Evolutionary conservation across 2,329 filamentous ascomycete genomes (phyloP).

Genomic region (Penicillium palitans): DNA sequence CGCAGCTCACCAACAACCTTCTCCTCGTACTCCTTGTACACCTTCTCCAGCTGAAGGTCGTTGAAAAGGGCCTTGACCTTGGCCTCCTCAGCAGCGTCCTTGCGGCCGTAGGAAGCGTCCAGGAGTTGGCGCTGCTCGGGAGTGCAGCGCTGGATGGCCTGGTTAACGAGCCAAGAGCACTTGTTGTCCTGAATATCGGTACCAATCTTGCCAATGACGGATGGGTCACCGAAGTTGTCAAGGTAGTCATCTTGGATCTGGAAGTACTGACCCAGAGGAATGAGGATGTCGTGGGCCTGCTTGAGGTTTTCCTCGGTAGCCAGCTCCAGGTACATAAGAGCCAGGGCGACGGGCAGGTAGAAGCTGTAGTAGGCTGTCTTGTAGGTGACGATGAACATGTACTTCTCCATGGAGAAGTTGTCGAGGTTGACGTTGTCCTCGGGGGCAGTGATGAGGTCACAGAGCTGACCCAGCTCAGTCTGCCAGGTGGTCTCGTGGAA

Average conservation of each 20-base stretch:
- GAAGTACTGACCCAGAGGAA: slow-evolving; percentile 98
- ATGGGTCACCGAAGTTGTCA: slow-evolving; percentile 92
- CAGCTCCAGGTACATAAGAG: slow-evolving; percentile 79
- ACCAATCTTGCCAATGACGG: slow-evolving; percentile 95
- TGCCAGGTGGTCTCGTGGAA: slow-evolving; percentile 95
- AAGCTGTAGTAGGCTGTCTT: slow-evolving; percentile 99
- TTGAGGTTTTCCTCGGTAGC: slow-evolving; percentile 87
- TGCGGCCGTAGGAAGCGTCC: slow-evolving; percentile 90
- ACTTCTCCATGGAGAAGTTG: slow-evolving; percentile 92
- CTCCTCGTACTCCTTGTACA: slow-evolving; percentile 89
- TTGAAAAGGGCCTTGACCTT: slow-evolving; percentile 86
- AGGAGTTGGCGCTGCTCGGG: slow-evolving; percentile 85
- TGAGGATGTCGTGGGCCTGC: slow-evolving; percentile 85
- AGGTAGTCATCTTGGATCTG: slow-evolving; percentile 99
- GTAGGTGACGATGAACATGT: slow-evolving; percentile 98
- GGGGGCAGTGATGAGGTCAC: slow-evolving; percentile 91
- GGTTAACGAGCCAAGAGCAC: slow-evolving; percentile 97
- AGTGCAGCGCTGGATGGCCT: slow-evolving; percentile 76
- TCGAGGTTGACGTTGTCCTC: slow-evolving; percentile 89
- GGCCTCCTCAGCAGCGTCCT: slow-evolving; percentile 79
- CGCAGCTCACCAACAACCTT: slow-evolving; percentile 76
- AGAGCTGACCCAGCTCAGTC: slow-evolving; percentile 92
- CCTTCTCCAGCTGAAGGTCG: slow-evolving; percentile 78
- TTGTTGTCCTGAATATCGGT: slow-evolving; percentile 99
- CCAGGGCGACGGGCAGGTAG: slow-evolving; percentile 92